Evolutionary conservation across 1,284 basidiomycete genomes (phyloP).

Genomic region (Crocinoboletus sp.): DNA sequence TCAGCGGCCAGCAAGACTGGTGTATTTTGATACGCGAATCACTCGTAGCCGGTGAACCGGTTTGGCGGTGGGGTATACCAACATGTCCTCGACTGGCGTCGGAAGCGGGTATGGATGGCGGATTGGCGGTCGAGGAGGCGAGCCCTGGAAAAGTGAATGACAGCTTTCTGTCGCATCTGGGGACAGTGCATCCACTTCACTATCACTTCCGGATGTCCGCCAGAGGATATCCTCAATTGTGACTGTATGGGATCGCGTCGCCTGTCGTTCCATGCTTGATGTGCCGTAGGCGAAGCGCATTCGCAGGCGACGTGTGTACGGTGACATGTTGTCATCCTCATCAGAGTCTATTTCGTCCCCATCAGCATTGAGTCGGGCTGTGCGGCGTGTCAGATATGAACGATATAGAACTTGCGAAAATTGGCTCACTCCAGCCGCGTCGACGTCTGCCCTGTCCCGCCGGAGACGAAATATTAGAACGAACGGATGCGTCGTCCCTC

Average conservation of each 20-base stretch:
- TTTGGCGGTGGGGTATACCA: conserved; percentile 22
- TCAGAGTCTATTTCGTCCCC: conserved; percentile 53
- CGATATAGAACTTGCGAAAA: neutral
- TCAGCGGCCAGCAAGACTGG: conserved; percentile 36
- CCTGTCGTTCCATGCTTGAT: conserved; percentile 12
- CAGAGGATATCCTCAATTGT: conserved; percentile 30
- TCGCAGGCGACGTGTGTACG: conserved; percentile 25
- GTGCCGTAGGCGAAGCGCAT: conserved; percentile 27
- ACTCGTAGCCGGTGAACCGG: conserved; percentile 8
- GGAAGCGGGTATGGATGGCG: conserved; percentile 44
- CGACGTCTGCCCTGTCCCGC: conserved; percentile 31
- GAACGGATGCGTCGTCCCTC: conserved; percentile 11
- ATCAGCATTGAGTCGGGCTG: conserved; percentile 53
- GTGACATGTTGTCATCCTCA: conserved; percentile 28
- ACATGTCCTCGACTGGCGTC: conserved; percentile 47
- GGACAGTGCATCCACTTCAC: conserved; percentile 22
- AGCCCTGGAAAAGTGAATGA: conserved; percentile 14
- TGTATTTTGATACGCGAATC: conserved; percentile 30
- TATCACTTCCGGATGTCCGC: conserved; percentile 29
- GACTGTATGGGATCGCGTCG: conserved; percentile 20
- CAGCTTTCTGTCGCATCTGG: conserved; percentile 24
- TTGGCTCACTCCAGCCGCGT: conserved; percentile 50
- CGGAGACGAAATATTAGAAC: conserved; percentile 10
- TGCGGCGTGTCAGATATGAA: conserved; percentile 8
- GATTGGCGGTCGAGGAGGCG: conserved; percentile 11